Percentiles rank a stretch among this genome's conserved stretches.
Conservation (phyloP, 176 grass and related monocot genomes). For the Oryza australiensis region DNA sequence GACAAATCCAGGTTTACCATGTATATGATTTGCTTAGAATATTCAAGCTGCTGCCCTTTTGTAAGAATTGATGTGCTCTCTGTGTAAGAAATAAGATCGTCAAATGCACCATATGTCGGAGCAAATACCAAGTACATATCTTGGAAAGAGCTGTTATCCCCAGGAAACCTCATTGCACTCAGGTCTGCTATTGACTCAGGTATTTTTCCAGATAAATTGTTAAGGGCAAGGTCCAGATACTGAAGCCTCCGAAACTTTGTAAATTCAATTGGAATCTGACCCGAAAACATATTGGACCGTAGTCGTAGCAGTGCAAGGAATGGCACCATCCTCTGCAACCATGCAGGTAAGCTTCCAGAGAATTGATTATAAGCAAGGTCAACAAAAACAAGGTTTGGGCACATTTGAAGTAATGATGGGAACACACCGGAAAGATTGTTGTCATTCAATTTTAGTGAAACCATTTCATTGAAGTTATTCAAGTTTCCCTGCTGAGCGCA, state of each 20-base stretch:
- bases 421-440: conserved; percentile 38
- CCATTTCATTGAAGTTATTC: background rate
- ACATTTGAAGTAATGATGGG: conserved; percentile 34
- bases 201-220: conserved; percentile 41
- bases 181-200: conserved; percentile 19
- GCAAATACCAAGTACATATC: background rate
- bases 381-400: conserved; percentile 19
- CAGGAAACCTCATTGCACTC: conserved; percentile 10
- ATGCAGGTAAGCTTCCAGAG: conserved; percentile 34
- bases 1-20: background rate
- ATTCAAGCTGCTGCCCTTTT: conserved; percentile 22
- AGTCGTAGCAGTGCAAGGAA: conserved; percentile 25
- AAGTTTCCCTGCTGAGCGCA: background rate
- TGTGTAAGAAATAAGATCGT: background rate
- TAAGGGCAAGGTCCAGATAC: conserved; percentile 41
- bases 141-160: background rate
- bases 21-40: background rate
- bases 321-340: conserved; percentile 24
- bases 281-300: conserved; percentile 38
- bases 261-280: conserved; percentile 34
- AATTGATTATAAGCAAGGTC: conserved; percentile 48
- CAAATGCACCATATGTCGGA: background rate
- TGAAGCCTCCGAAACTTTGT: conserved; percentile 29
- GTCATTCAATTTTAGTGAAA: conserved; percentile 29
- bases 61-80: background rate